phyloP scores from a whole-genome alignment of 2,329 filamentous ascomycete species.

The Falciphora oryzae region DNA sequence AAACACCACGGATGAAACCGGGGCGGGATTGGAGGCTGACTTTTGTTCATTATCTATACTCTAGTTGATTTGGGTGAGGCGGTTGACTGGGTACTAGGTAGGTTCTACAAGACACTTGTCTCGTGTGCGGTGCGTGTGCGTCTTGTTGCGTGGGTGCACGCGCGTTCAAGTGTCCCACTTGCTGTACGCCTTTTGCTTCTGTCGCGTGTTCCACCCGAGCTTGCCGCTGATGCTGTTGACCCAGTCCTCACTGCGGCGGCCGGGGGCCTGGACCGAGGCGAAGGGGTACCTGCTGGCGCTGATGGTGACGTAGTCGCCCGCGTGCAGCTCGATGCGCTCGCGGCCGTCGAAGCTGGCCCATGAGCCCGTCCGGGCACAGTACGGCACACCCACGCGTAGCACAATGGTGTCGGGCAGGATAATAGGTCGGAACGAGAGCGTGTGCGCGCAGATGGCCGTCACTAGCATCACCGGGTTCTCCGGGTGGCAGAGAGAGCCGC shows the following conservation, averaged over 20 bases:
- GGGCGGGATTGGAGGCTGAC: neutral
- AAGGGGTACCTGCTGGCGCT: constrained; percentile 77
- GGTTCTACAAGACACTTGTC: neutral
- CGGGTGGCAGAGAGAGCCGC: constrained; percentile 90
- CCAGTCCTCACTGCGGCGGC: constrained; percentile 70
- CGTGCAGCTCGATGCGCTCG: constrained; percentile 72
- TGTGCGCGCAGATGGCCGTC: constrained; percentile 91
- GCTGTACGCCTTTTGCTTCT: constrained; percentile 63
- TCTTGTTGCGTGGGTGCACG: neutral
- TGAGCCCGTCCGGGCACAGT: constrained; percentile 78
- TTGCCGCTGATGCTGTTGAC: constrained; percentile 75
- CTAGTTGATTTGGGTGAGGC: neutral
- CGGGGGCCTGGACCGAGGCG: constrained; percentile 66
- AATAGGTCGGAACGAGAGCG: constrained; percentile 91
- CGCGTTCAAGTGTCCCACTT: constrained; percentile 32
- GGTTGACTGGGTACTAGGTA: neutral
- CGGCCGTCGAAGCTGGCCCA: constrained; percentile 99
- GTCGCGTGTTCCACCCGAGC: constrained; percentile 74
- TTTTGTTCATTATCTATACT: neutral
- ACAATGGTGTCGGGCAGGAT: constrained; percentile 96
- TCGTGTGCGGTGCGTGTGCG: neutral
- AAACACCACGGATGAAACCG: neutral
- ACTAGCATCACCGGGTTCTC: constrained; percentile 96
- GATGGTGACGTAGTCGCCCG: constrained; percentile 80
- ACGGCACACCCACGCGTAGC: constrained; percentile 87